Percentiles rank a stretch among this genome's conserved stretches.
These are phyloP conservation scores for Hymenoscyphus scutula DNA, from an alignment of 2,329 filamentous ascomycete species.

Conservation along the genomic window DNA sequence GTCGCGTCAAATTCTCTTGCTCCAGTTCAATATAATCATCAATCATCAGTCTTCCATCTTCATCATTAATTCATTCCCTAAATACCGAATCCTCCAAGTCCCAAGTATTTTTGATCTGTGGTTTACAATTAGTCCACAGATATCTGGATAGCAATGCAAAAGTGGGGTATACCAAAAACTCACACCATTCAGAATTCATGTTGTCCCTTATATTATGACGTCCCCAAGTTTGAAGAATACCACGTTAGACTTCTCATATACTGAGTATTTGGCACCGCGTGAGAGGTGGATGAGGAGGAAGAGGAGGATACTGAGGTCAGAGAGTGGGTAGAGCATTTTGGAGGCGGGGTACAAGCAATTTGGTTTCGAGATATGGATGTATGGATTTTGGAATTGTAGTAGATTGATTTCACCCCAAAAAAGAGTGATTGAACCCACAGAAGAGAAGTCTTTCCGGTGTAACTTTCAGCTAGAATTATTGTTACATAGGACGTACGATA, in stretches of 20 bases:
- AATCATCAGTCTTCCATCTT: too few species aligned
- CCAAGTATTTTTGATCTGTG: too few species aligned
- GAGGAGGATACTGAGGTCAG: constrained; percentile 22
- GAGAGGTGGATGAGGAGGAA: constrained; percentile 1
- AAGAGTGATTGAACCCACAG: not conserved
- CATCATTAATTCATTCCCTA: too few species aligned
- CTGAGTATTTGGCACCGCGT: not conserved
- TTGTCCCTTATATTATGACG: not conserved
- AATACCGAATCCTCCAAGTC: too few species aligned
- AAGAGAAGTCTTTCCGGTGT: not conserved
- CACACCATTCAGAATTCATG: not conserved
- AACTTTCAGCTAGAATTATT: not conserved
- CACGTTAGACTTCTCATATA: not conserved
- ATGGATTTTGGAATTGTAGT: not conserved
- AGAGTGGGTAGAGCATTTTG: constrained; percentile 29
- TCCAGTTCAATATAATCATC: too few species aligned
- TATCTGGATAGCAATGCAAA: not conserved
- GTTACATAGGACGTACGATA: not conserved
- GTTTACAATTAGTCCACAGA: too few species aligned
- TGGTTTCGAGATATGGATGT: not conserved
- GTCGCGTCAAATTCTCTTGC: too few species aligned
- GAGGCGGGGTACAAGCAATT: not conserved
- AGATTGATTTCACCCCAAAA: not conserved
- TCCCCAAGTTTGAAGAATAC: not conserved
- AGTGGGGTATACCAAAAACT: not conserved